Percentiles rank a stretch among this genome's conserved stretches.
phyloP scores from a whole-genome alignment of 2,329 filamentous ascomycete species.

The Pseudogymnoascus sp. region DNA sequence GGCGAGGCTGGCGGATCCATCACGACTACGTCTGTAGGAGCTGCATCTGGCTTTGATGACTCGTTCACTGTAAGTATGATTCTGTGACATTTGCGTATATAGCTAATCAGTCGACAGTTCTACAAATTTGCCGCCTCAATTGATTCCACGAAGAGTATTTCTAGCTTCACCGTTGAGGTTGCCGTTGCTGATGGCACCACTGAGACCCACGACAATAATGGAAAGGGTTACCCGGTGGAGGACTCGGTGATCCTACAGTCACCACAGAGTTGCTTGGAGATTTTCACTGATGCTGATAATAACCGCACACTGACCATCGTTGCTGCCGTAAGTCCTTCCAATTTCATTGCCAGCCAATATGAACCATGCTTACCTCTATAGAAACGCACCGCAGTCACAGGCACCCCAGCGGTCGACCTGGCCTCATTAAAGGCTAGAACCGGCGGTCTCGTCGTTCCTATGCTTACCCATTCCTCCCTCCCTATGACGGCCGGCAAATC shows the following conservation, averaged over 20 bases:
- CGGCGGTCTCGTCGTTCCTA: slow-evolving; percentile 18
- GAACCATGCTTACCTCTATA: not conserved
- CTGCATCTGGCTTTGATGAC: slow-evolving; percentile 51
- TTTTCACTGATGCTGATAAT: slow-evolving; percentile 12
- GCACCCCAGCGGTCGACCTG: slow-evolving; percentile 15
- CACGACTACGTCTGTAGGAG: slow-evolving; percentile 38
- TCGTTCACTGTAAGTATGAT: slow-evolving; percentile 45
- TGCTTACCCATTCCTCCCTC: slow-evolving; percentile 14
- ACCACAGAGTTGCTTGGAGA: slow-evolving; percentile 46
- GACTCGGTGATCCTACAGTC: slow-evolving; percentile 48
- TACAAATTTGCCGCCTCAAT: slow-evolving; percentile 36
- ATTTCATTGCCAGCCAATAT: not conserved
- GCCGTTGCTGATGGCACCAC: slow-evolving; percentile 40
- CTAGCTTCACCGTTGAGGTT: slow-evolving; percentile 50
- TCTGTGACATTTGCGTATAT: slow-evolving; percentile 28
- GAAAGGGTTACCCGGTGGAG: slow-evolving; percentile 44
- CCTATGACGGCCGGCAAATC: slow-evolving; percentile 20
- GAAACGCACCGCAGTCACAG: slow-evolving; percentile 17
- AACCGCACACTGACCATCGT: slow-evolving; percentile 19
- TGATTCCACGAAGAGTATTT: slow-evolving; percentile 49
- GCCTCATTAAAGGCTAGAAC: slow-evolving; percentile 20
- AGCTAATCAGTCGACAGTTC: slow-evolving; percentile 20
- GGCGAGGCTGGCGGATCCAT: slow-evolving; percentile 42
- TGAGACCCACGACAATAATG: slow-evolving; percentile 48
- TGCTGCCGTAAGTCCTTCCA: slow-evolving; percentile 20